Conservation (phyloP, 805 yeast species). For the Starmerella apis region DNA sequence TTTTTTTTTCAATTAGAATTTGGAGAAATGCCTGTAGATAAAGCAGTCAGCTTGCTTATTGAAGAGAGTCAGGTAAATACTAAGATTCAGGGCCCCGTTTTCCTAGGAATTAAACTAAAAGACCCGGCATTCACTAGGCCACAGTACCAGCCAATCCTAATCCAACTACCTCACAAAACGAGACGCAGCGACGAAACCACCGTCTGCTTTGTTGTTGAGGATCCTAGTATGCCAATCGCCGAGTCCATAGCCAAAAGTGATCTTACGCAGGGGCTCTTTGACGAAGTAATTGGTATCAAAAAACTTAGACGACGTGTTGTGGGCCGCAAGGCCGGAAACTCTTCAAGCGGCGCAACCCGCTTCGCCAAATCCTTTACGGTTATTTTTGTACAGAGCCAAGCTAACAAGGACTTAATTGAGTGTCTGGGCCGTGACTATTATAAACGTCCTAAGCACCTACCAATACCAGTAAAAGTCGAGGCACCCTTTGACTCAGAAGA, state of each 20-base stretch:
- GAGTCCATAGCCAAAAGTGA: conserved; percentile 8
- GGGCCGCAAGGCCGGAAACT: conserved; percentile 14
- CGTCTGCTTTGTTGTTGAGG: conserved; percentile 25
- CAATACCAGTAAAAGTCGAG: conserved; percentile 18
- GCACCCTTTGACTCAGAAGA: conserved; percentile 5
- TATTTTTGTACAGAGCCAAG: conserved; percentile 24
- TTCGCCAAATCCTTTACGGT: conserved; percentile 22
- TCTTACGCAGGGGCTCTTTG: conserved; percentile 18
- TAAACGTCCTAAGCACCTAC: conserved; percentile 22
- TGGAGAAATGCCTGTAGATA: neutral
- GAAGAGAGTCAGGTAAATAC: conserved; percentile 17
- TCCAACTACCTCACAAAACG: conserved; percentile 23
- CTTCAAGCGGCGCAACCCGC: conserved; percentile 21
- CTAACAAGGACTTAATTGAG: conserved; percentile 22
- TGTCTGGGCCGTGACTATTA: conserved; percentile 23
- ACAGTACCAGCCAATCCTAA: conserved; percentile 20
- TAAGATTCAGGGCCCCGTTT: conserved; percentile 22
- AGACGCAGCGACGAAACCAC: conserved; percentile 21
- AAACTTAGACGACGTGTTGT: conserved; percentile 25
- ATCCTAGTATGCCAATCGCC: conserved; percentile 17
- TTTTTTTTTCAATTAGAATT: neutral
- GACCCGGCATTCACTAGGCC: conserved; percentile 16
- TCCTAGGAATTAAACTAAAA: conserved; percentile 17
- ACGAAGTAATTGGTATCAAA: conserved; percentile 27
- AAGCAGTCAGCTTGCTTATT: conserved; percentile 17